Evolutionary conservation across 2,329 filamentous ascomycete species (phyloP).

Genomic region (Arthrobotrys megalospora): DNA sequence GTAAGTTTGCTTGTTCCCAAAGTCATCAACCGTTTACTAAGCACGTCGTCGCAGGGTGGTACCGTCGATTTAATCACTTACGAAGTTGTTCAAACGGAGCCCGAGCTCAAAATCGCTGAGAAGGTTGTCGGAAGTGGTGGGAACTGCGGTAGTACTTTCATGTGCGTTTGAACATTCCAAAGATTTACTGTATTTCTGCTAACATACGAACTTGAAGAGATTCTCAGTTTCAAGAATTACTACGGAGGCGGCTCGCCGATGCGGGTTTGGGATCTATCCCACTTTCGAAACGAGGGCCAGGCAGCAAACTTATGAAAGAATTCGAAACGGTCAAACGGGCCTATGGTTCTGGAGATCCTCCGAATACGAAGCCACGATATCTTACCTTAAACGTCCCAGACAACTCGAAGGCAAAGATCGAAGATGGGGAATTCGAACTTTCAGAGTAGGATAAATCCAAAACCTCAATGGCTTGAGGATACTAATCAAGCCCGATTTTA

Average conservation of each 20-base stretch:
- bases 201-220: slow-evolving; percentile 61
- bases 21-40: background rate
- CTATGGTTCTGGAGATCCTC: slow-evolving; percentile 37
- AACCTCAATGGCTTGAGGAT: background rate
- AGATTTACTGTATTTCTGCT: background rate
- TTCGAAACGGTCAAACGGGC: slow-evolving; percentile 59
- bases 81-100: slow-evolving; percentile 81
- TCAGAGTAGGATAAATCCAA: slow-evolving; percentile 28
- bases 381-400: slow-evolving; percentile 54
- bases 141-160: slow-evolving; percentile 82
- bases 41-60: slow-evolving; percentile 62
- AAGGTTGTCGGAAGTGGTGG: slow-evolving; percentile 85
- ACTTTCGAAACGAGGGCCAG: slow-evolving; percentile 53
- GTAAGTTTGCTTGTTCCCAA: slow-evolving; percentile 68
- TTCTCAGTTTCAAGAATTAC: slow-evolving; percentile 80
- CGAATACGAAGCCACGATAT: slow-evolving; percentile 47
- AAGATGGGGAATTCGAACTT: slow-evolving; percentile 56
- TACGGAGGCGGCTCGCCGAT: slow-evolving; percentile 77
- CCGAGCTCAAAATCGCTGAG: slow-evolving; percentile 79
- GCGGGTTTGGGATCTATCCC: slow-evolving; percentile 78
- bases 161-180: slow-evolving; percentile 74
- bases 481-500: slow-evolving; percentile 4
- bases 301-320: slow-evolving; percentile 58
- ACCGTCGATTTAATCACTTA: slow-evolving; percentile 73
- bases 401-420: slow-evolving; percentile 39